These are phyloP conservation scores for Aspergillus diversus DNA, from an alignment of 495 filamentous ascomycete species.

Conservation along the genomic window DNA sequence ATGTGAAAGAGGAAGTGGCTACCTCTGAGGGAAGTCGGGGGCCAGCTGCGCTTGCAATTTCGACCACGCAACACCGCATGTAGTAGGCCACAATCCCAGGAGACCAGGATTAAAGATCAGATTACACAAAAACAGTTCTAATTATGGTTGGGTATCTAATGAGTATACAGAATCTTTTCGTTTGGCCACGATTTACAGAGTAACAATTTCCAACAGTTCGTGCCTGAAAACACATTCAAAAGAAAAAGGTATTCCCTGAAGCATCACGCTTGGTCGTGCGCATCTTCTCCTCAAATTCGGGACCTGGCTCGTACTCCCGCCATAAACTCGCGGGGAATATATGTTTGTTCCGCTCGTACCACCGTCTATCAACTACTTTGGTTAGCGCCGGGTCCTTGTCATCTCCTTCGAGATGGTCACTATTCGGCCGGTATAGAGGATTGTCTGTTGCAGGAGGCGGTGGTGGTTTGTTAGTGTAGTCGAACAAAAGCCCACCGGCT, in stretches of 20 bases:
- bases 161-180: constrained; percentile 20
- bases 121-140: constrained; percentile 12
- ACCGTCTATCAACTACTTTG: constrained; percentile 93
- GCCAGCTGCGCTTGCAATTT: constrained; percentile 3
- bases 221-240: constrained; percentile 45
- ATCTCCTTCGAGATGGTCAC: constrained; percentile 69
- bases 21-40: constrained; percentile 2
- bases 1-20: background rate
- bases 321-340: constrained; percentile 95
- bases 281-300: constrained; percentile 81
- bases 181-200: constrained; percentile 13
- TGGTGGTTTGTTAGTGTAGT: constrained; percentile 68
- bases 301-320: constrained; percentile 91
- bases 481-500: constrained; percentile 63
- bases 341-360: constrained; percentile 97
- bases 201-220: constrained; percentile 7
- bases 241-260: constrained; percentile 93
- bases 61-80: constrained; percentile 6
- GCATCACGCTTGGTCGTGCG: constrained; percentile 67
- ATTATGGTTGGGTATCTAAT: constrained; percentile 24
- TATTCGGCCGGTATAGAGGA: constrained; percentile 49
- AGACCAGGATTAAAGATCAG: background rate
- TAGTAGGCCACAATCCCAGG: background rate
- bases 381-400: constrained; percentile 82
- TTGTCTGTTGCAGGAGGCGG: constrained; percentile 39